Conservation (phyloP, 129 eudicot genomes). For the Flaveria bidentis region DNA sequence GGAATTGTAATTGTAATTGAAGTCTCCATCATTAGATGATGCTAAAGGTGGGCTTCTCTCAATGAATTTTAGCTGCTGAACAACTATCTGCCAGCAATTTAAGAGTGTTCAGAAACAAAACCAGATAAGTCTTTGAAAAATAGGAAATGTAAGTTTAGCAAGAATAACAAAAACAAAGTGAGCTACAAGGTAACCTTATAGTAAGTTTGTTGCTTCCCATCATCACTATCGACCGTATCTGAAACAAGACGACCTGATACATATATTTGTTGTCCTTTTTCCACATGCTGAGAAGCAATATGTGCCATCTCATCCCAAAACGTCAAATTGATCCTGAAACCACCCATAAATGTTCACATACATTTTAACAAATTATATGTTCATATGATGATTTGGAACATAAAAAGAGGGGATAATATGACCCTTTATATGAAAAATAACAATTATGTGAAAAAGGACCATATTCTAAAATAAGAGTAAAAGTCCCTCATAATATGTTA, state of each 20-base stretch:
- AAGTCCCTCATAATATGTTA: neutral
- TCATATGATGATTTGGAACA: neutral
- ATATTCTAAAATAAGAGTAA: neutral
- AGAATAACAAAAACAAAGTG: neutral
- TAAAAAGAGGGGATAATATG: neutral
- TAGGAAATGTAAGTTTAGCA: neutral
- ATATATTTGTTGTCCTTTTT: slow-evolving; percentile 81
- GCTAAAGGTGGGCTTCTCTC: slow-evolving; percentile 50
- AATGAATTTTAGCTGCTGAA: slow-evolving; percentile 76
- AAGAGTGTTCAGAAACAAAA: neutral
- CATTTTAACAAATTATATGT: neutral
- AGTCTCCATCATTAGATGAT: slow-evolving; percentile 57
- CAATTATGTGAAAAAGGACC: neutral
- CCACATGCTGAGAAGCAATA: slow-evolving; percentile 75
- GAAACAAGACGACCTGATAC: slow-evolving; percentile 81
- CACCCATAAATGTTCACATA: neutral
- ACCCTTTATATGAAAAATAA: neutral
- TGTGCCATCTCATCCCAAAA: slow-evolving; percentile 97
- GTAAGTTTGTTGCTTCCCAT: slow-evolving; percentile 78
- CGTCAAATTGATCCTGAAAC: slow-evolving; percentile 78
- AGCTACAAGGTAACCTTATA: slow-evolving; percentile 56
- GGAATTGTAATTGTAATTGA: slow-evolving; percentile 33
- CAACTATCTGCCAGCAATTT: slow-evolving; percentile 70
- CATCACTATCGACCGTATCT: slow-evolving; percentile 73
- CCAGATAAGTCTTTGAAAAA: neutral